Percentiles rank a stretch among this genome's conserved stretches.
phyloP scores from a whole-genome alignment of 148 eudicot species.

The Fallopia convolvulus region DNA sequence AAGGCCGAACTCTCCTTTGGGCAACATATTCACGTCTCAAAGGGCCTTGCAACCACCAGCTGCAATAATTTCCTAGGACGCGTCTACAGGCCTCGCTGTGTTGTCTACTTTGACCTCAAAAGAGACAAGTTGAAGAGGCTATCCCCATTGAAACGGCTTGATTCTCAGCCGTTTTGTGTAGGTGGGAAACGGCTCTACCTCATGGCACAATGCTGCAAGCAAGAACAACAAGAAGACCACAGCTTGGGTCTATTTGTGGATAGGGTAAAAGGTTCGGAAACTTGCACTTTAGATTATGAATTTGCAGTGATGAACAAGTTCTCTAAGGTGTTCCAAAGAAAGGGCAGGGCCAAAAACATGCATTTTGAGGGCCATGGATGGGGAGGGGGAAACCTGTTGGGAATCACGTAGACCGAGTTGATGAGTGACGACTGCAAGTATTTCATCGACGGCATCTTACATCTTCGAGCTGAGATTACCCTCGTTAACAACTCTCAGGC shows the following conservation, averaged over 20 bases:
- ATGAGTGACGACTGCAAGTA: too few species aligned
- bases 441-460: too few species aligned
- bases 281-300: conserved; percentile 72
- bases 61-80: background rate
- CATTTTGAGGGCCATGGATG: conserved; percentile 58
- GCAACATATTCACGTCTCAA: too few species aligned
- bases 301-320: conserved; percentile 76
- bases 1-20: too few species aligned
- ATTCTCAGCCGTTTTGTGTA: conserved; percentile 77
- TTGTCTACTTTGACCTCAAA: conserved; percentile 70
- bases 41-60: too few species aligned
- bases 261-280: conserved; percentile 71
- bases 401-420: conserved; percentile 69
- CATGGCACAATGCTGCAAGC: conserved; percentile 63
- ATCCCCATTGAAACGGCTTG: conserved; percentile 58
- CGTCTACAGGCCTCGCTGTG: conserved; percentile 44
- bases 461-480: too few species aligned
- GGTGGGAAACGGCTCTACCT: conserved; percentile 86
- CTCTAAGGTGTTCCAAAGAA: conserved; percentile 53
- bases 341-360: too few species aligned
- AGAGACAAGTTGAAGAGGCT: conserved; percentile 59
- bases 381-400: conserved; percentile 69
- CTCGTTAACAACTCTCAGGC: too few species aligned
- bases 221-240: conserved; percentile 76
- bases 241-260: conserved; percentile 77